Evolutionary conservation across 306 rosid species (phyloP).

Genomic region (Citrullus mucosospermus): DNA sequence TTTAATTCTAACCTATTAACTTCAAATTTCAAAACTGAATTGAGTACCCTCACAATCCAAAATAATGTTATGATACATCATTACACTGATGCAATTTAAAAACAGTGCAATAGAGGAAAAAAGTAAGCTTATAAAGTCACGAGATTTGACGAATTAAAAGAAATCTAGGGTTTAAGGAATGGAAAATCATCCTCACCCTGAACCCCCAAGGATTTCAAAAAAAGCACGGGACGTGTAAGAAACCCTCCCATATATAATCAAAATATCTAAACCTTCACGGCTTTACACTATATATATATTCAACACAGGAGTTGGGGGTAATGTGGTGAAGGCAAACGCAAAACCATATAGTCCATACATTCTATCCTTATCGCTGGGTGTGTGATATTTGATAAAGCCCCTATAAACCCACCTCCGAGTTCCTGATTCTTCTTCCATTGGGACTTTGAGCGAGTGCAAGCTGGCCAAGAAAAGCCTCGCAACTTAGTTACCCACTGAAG

Average conservation of each 20-base stretch:
- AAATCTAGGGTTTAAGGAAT: neutral
- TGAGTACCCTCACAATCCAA: too few species aligned
- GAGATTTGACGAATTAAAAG: too few species aligned
- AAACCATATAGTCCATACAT: constrained; percentile 8
- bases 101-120: too few species aligned
- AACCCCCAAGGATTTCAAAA: neutral
- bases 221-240: neutral
- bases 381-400: neutral
- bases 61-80: too few species aligned
- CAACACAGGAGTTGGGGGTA: neutral
- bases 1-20: too few species aligned
- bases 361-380: constrained; percentile 1
- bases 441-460: neutral
- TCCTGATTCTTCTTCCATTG: neutral
- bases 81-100: too few species aligned
- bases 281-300: neutral
- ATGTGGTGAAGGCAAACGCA: neutral
- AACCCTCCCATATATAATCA: neutral
- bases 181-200: neutral
- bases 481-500: neutral
- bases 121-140: too few species aligned
- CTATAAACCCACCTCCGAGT: neutral
- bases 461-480: neutral
- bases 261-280: neutral
- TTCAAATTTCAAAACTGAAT: too few species aligned